Evolutionary conservation across 1,284 basidiomycete species (phyloP).

Genomic region (Trametes sp.): DNA sequence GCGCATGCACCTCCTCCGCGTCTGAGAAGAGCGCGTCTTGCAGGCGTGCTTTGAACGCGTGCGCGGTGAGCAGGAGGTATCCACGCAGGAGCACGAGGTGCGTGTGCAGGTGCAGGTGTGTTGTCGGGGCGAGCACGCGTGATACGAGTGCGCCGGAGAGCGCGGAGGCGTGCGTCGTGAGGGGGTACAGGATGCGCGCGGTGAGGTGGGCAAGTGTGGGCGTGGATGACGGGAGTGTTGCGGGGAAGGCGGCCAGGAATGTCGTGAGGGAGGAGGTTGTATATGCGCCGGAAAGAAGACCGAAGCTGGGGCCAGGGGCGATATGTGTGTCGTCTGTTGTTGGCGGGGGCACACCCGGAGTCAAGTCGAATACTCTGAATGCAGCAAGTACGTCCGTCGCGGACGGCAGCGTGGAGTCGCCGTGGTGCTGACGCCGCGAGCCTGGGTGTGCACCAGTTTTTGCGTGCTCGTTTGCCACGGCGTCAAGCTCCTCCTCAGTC

Average conservation of each 20-base stretch:
- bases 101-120: slow-evolving; percentile 62
- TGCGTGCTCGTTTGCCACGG: slow-evolving; percentile 46
- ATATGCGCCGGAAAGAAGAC: slow-evolving; percentile 32
- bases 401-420: background rate
- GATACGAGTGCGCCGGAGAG: slow-evolving; percentile 69
- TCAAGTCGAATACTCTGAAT: slow-evolving; percentile 69
- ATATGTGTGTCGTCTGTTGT: background rate
- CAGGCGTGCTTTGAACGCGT: slow-evolving; percentile 70
- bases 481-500: slow-evolving; percentile 59
- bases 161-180: slow-evolving; percentile 60
- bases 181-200: slow-evolving; percentile 62
- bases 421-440: background rate
- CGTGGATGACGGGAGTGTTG: slow-evolving; percentile 62
- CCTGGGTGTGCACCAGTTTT: background rate
- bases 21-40: slow-evolving; percentile 75
- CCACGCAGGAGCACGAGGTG: slow-evolving; percentile 74
- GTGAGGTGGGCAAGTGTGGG: slow-evolving; percentile 69
- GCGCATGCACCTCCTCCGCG: slow-evolving; percentile 53
- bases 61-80: slow-evolving; percentile 71
- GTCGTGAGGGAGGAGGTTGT: slow-evolving; percentile 43
- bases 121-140: slow-evolving; percentile 62
- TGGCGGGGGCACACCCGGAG: slow-evolving; percentile 55
- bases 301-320: background rate
- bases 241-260: slow-evolving; percentile 67
- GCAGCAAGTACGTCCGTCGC: slow-evolving; percentile 46